A percentile compares a stretch with the other conserved stretches of the same genome.
These are phyloP conservation scores for Phycomyces blakesleeanus DNA, from an alignment of 192 early-diverging fungal genomes.

Conservation along the genomic window DNA sequence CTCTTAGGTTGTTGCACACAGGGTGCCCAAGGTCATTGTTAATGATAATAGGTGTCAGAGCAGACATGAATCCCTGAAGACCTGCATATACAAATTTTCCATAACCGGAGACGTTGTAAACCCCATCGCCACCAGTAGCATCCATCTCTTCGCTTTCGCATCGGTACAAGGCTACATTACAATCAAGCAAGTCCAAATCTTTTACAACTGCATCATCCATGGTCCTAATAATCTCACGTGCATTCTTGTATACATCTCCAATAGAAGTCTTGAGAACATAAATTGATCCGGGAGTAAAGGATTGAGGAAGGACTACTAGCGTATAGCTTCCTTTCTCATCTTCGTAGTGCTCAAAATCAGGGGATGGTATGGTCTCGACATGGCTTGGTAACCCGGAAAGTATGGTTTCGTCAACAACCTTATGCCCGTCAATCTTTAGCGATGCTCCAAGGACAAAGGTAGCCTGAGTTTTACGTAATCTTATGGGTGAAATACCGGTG, in stretches of 20 bases:
- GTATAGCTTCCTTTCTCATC: slow-evolving; percentile 57
- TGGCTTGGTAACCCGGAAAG: slow-evolving; percentile 45
- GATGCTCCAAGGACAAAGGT: slow-evolving; percentile 55
- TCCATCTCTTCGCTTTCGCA: slow-evolving; percentile 88
- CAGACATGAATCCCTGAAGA: slow-evolving; percentile 87
- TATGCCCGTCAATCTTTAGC: slow-evolving; percentile 42
- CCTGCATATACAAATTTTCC: slow-evolving; percentile 86
- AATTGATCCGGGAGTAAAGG: slow-evolving; percentile 86
- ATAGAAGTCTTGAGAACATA: slow-evolving; percentile 62
- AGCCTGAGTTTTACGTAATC: slow-evolving; percentile 55
- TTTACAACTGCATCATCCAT: slow-evolving; percentile 64
- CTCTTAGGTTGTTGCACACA: slow-evolving; percentile 83
- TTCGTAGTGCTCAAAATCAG: slow-evolving; percentile 38
- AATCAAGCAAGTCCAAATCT: slow-evolving; percentile 59
- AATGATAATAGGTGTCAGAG: slow-evolving; percentile 72
- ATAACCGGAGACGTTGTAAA: slow-evolving; percentile 86
- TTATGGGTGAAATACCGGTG: slow-evolving; percentile 50
- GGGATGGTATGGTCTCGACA: slow-evolving; percentile 46
- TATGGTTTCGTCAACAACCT: slow-evolving; percentile 21
- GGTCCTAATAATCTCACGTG: slow-evolving; percentile 55
- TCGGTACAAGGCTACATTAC: slow-evolving; percentile 85
- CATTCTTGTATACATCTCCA: slow-evolving; percentile 45
- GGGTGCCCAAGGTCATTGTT: slow-evolving; percentile 92
- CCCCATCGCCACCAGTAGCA: slow-evolving; percentile 66
- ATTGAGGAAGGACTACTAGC: slow-evolving; percentile 55